phyloP scores from a whole-genome alignment of 1,139 yeast species.

The Yamadazyma dushanensis region DNA sequence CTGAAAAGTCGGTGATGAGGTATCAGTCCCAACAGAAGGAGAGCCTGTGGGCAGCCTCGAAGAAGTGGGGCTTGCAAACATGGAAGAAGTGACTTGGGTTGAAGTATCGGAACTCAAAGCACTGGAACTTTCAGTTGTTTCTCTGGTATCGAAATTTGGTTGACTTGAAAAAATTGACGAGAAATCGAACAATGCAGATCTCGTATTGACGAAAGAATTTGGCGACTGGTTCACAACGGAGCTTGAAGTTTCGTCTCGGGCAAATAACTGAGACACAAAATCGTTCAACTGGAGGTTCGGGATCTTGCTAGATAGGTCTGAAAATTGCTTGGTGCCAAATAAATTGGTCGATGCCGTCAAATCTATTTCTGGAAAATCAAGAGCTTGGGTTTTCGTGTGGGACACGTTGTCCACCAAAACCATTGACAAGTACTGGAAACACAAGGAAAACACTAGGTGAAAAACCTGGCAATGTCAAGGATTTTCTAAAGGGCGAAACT shows the following conservation, averaged over 20 bases:
- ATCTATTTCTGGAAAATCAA: no score
- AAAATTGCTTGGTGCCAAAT: no score
- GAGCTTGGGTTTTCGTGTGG: no score
- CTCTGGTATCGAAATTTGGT: not conserved
- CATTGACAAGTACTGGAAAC: no score
- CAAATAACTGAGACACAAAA: not conserved
- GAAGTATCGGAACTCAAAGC: no score
- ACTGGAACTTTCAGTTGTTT: not conserved
- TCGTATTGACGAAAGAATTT: not conserved
- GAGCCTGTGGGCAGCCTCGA: not conserved
- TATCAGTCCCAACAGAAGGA: not conserved
- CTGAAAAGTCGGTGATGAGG: no score
- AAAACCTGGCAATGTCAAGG: no score
- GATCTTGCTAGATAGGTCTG: no score
- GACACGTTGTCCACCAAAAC: no score
- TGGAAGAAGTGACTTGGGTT: not conserved
- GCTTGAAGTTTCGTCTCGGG: not conserved
- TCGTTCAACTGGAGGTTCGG: not conserved
- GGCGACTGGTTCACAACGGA: not conserved
- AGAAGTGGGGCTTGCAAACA: not conserved
- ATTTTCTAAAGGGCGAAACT: no score
- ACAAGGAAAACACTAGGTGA: no score
- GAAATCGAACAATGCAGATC: constrained; percentile 3
- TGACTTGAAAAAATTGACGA: constrained; percentile 4
- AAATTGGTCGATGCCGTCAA: no score